phyloP scores from a whole-genome alignment of 164 flowering plant genomes.

The Stephania yunnanensis region DNA sequence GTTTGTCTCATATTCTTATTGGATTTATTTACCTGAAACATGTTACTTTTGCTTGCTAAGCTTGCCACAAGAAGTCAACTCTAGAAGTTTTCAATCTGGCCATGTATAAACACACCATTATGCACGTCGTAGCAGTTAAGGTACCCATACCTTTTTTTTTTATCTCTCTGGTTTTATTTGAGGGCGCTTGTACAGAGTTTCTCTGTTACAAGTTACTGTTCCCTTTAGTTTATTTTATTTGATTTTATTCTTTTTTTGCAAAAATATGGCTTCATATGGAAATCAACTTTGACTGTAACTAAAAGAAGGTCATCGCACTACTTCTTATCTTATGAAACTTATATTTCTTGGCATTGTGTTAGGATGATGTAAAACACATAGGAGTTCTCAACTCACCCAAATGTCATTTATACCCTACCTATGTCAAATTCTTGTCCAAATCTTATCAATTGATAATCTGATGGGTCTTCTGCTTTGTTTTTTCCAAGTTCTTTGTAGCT shows the following conservation, averaged over 20 bases:
- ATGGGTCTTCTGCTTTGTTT: background rate
- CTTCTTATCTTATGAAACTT: background rate
- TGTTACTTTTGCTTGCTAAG: background rate
- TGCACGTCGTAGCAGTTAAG: background rate
- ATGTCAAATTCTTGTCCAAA: background rate
- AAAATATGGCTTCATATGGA: background rate
- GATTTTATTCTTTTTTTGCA: background rate
- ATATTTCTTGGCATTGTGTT: background rate
- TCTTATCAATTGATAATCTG: background rate
- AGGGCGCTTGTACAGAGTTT: background rate
- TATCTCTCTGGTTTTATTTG: background rate
- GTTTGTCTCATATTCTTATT: constrained; percentile 30
- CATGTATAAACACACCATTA: background rate
- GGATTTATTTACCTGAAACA: background rate
- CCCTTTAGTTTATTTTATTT: background rate
- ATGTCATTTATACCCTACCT: background rate
- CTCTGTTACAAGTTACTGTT: background rate
- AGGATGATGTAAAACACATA: background rate
- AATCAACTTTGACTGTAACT: background rate
- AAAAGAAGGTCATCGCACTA: background rate
- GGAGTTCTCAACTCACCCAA: background rate
- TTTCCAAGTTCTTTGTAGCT: background rate
- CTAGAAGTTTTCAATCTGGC: background rate
- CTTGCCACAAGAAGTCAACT: background rate
- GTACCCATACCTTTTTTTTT: background rate